Conservation (phyloP, 108 stramenopile species). For the Skeletonema tropicum region DNA sequence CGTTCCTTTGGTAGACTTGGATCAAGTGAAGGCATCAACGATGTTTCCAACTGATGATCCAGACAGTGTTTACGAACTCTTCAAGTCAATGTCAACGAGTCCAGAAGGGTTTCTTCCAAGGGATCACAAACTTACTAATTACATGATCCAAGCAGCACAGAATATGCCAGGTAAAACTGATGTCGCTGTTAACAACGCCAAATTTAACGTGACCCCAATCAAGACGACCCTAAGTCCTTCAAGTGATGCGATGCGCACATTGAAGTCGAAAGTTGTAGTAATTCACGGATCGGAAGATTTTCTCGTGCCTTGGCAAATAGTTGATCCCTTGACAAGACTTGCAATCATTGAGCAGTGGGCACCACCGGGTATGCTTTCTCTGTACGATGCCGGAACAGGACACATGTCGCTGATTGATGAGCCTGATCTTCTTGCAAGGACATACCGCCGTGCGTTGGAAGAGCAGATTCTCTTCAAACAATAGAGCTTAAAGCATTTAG, state of each 20-base stretch:
- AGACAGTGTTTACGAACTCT: slow-evolving; percentile 18
- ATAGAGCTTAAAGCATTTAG: not conserved
- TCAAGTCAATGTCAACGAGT: slow-evolving; percentile 25
- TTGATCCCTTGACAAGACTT: slow-evolving; percentile 23
- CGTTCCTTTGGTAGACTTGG: not conserved
- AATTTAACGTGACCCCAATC: slow-evolving; percentile 37
- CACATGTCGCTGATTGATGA: slow-evolving; percentile 17
- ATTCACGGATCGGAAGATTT: slow-evolving; percentile 28
- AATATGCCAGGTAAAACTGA: slow-evolving; percentile 22
- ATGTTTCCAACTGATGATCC: slow-evolving; percentile 6
- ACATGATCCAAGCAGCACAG: slow-evolving; percentile 15
- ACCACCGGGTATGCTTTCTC: slow-evolving; percentile 17
- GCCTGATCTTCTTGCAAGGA: not conserved
- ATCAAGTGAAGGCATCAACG: not conserved
- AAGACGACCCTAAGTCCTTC: slow-evolving; percentile 16
- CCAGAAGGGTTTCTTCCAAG: slow-evolving; percentile 9
- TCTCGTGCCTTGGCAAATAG: slow-evolving; percentile 11
- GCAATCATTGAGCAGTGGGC: slow-evolving; percentile 35
- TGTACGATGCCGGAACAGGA: slow-evolving; percentile 27
- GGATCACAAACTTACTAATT: slow-evolving; percentile 10
- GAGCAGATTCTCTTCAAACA: slow-evolving; percentile 25
- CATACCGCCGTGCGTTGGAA: slow-evolving; percentile 30
- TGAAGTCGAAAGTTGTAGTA: slow-evolving; percentile 32
- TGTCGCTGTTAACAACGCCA: slow-evolving; percentile 10
- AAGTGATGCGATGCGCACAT: slow-evolving; percentile 4